These are phyloP conservation scores for Phytophthora chlamydospora DNA, from an alignment of 352 stramenopile species.

Conservation along the genomic window DNA sequence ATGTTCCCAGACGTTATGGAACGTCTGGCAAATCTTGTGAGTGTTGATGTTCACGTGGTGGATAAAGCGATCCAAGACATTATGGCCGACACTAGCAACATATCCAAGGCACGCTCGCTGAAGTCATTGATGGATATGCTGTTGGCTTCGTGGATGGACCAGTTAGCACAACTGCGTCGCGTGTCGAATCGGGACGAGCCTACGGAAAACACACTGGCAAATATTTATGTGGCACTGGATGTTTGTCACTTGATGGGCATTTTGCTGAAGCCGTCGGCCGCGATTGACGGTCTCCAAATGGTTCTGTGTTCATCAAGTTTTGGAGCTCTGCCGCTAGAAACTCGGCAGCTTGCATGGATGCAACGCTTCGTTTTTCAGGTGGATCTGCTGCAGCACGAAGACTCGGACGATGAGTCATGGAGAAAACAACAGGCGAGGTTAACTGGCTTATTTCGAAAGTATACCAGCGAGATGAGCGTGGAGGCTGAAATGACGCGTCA, in stretches of 20 bases:
- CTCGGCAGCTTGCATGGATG: slow-evolving; percentile 50
- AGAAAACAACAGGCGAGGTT: slow-evolving; percentile 23
- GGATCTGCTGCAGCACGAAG: slow-evolving; percentile 30
- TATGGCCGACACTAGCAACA: slow-evolving; percentile 32
- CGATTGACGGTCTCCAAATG: slow-evolving; percentile 46
- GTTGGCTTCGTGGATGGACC: slow-evolving; percentile 47
- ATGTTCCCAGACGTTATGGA: slow-evolving; percentile 40
- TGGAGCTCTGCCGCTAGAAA: slow-evolving; percentile 30
- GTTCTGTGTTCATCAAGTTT: slow-evolving; percentile 47
- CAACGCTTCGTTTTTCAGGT: slow-evolving; percentile 54
- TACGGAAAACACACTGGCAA: neutral
- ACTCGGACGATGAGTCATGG: slow-evolving; percentile 7
- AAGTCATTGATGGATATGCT: slow-evolving; percentile 41
- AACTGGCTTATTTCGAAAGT: slow-evolving; percentile 44
- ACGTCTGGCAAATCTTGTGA: slow-evolving; percentile 33
- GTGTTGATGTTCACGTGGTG: slow-evolving; percentile 28
- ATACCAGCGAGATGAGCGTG: slow-evolving; percentile 50
- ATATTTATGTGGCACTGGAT: slow-evolving; percentile 53
- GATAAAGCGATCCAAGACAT: slow-evolving; percentile 38
- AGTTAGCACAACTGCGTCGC: slow-evolving; percentile 25
- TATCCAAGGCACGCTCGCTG: slow-evolving; percentile 38
- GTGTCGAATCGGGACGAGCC: slow-evolving; percentile 1
- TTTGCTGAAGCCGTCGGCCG: slow-evolving; percentile 39
- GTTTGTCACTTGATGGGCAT: slow-evolving; percentile 55
- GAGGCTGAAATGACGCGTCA: slow-evolving; percentile 40